A percentile compares a stretch with the other conserved stretches of the same genome.
Evolutionary conservation across 1,284 basidiomycete genomes (phyloP).

Genomic region (Meira nashicola): DNA sequence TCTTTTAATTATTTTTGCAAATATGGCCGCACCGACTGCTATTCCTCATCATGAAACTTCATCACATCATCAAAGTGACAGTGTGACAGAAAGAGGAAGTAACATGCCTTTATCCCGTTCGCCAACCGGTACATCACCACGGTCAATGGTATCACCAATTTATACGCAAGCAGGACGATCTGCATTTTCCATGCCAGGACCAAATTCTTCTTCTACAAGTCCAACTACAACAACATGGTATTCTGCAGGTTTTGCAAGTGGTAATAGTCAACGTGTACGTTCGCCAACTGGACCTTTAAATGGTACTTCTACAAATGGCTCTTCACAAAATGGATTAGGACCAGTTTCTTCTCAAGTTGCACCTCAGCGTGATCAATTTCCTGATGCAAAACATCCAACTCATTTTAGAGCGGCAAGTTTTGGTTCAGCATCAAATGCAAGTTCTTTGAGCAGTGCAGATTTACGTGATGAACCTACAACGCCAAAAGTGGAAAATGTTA

Average conservation of each 20-base stretch:
- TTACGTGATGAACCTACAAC: constrained; percentile 7
- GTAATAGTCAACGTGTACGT: constrained; percentile 9
- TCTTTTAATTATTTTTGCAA: too few species aligned
- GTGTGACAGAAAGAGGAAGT: not conserved
- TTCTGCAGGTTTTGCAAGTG: constrained; percentile 1
- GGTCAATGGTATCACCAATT: constrained; percentile 5
- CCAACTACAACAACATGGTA: constrained; percentile 10
- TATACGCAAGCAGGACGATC: constrained; percentile 8
- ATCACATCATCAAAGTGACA: constrained; percentile 23
- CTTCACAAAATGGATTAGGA: not conserved
- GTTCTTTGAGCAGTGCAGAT: not conserved
- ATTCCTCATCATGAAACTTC: constrained; percentile 37
- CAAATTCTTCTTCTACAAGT: constrained; percentile 7
- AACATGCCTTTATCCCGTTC: constrained; percentile 15
- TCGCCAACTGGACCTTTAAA: not conserved
- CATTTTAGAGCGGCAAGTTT: constrained; percentile 3
- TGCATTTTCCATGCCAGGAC: constrained; percentile 2
- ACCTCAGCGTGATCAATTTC: constrained; percentile 6
- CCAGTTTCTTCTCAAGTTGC: not conserved
- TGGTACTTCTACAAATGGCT: not conserved
- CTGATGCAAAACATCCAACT: not conserved
- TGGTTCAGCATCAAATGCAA: not conserved
- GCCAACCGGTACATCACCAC: constrained; percentile 4
- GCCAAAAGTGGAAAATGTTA: not conserved
- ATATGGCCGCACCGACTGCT: constrained; percentile 35